Evolutionary conservation across 2,329 filamentous ascomycete species (phyloP), one percentile per base, ranked within the genome.

Genomic region (Periconia macrospinosa): DNA sequence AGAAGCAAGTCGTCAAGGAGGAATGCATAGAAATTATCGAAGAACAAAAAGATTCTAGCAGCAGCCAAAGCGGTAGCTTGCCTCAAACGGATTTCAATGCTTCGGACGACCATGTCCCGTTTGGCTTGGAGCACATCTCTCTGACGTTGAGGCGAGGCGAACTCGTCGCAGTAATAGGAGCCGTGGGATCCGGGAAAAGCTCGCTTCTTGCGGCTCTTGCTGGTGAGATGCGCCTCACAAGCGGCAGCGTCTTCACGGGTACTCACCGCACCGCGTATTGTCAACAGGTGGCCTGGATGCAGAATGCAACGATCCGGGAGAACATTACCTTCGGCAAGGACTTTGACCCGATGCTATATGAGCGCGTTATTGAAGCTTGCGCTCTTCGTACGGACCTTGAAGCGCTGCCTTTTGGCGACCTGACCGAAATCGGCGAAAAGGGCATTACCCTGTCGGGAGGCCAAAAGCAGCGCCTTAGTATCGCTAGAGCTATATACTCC

Each of bases 241-340:
- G 76, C 3, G 92, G 92, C 11, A 82, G 88, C 37, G 83, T 95
- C 6, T 82, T 84, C 0, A 83, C 94, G 61, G 90, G 92, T 41
- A 90, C 91, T 0, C 87, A 86, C 2, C 82, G 92, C 33, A 13
- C 11, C 57, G 91, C 93, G 0, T 97, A 96, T 66, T 97, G 94
- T 61, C 93, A 94, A 0, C 94, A 99, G 70, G 96, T 96, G 68
- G 91, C 94, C 0, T 99, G 94, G 94, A 96, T 99, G 46, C 93
- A 97, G 69, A 97, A 97, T 67, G 83, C 91, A 0, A 90, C 88
- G 0, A 83, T 97, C 3, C 86, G 86, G 57, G 86, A 96, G 33
- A 99, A 99, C 66, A 95, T 99, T 54, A 75, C 91, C 0, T 97
- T 97, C 66, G 93, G 93, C 10, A 93, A 91, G 80, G 78, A 81